Conservation (phyloP, 768 basidiomycete species). For the Exsudoporus frostii region DNA sequence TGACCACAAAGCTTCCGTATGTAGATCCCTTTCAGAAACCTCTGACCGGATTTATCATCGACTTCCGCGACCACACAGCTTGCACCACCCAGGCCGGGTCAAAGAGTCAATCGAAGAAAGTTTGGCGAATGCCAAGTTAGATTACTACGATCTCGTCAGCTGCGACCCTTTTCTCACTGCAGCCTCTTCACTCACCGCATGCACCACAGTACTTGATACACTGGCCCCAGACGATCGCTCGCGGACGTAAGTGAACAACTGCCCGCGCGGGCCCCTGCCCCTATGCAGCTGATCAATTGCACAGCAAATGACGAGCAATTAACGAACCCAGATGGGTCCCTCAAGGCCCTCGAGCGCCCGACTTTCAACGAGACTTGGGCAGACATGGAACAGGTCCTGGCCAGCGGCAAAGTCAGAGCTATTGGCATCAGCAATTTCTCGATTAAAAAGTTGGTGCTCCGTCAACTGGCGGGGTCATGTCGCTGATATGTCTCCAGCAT, state of each 20-base stretch:
- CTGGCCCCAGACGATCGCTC: slow-evolving; percentile 3
- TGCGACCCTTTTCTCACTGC: neutral
- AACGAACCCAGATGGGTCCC: neutral
- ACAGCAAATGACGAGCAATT: neutral
- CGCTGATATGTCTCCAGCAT: slow-evolving; percentile 2
- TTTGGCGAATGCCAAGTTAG: slow-evolving; percentile 38
- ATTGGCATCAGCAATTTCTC: slow-evolving; percentile 45
- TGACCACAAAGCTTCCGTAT: slow-evolving; percentile 50
- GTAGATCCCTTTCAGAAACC: neutral
- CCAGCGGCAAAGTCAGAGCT: slow-evolving; percentile 24
- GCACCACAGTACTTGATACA: neutral
- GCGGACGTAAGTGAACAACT: neutral
- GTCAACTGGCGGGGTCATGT: neutral
- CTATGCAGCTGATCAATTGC: neutral
- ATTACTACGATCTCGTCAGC: slow-evolving; percentile 46
- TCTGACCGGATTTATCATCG: neutral
- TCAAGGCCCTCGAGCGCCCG: neutral
- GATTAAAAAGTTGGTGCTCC: slow-evolving; percentile 23
- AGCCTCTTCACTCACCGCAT: neutral
- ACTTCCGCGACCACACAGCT: neutral
- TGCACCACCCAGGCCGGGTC: slow-evolving; percentile 34
- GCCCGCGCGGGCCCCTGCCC: neutral
- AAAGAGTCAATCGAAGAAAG: slow-evolving; percentile 41
- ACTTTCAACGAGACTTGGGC: slow-evolving; percentile 7
- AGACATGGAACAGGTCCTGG: slow-evolving; percentile 10